Evolutionary conservation across 176 grass and related monocot species (phyloP).

Genomic region (Thinopyrum elongatum): DNA sequence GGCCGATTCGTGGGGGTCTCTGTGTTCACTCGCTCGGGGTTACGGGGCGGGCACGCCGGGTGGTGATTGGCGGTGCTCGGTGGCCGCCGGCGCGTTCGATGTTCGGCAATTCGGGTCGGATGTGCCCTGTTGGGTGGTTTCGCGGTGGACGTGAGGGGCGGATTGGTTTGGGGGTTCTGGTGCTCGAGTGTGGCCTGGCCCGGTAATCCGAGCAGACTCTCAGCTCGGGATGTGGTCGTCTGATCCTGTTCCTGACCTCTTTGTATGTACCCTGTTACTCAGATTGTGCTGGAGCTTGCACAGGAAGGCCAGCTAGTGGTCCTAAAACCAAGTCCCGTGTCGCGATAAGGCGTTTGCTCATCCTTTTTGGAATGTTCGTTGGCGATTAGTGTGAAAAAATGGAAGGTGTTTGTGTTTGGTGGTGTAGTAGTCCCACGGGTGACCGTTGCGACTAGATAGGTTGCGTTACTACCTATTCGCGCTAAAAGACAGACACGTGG

Average conservation of each 20-base stretch:
- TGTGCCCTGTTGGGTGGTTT: not conserved
- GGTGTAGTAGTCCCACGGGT: not conserved
- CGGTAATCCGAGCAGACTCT: not conserved
- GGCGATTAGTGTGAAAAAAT: not conserved
- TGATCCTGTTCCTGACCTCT: not conserved
- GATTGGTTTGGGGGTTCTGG: not conserved
- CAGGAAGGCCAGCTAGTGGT: not conserved
- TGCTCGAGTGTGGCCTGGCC: not conserved
- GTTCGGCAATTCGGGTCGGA: not conserved
- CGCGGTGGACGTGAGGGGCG: not conserved
- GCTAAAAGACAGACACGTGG: not conserved
- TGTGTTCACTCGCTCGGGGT: not conserved
- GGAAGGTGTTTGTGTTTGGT: not conserved
- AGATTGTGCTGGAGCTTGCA: not conserved
- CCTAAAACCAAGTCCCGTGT: not conserved
- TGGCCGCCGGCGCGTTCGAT: not conserved
- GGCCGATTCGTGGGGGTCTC: not conserved
- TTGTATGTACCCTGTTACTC: too few species aligned
- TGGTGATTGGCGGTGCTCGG: not conserved
- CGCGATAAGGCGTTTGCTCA: not conserved
- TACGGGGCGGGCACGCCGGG: not conserved
- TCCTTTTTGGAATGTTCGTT: not conserved
- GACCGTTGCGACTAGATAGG: not conserved
- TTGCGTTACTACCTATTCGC: not conserved
- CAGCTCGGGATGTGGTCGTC: not conserved